Evolutionary conservation across 83 land plant genomes (phyloP), one percentile per base, ranked within the genome.

Genomic region (Picea mariana): DNA sequence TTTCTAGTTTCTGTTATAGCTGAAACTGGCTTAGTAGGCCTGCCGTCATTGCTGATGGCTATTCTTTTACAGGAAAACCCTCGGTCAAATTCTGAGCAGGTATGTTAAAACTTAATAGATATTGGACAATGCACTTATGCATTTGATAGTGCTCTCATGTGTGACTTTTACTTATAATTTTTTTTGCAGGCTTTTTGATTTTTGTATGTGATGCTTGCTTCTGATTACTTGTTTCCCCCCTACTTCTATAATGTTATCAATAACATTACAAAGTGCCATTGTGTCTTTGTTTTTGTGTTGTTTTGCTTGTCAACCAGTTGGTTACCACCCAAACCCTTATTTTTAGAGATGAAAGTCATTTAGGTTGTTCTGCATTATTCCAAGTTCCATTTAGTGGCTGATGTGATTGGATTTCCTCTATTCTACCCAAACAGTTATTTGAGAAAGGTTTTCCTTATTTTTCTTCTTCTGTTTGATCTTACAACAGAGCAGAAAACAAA

Each of bases 1-100:
- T 90, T 90, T 85, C 87, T 97, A 49, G 84, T 92, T 52, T 87
- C 94, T 75, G 93, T 93, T 31, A 87, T 95, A 64, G 85, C 90
- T 63, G 99, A 97, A 75, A 97, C 95, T 69, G 94, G 97, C 47
- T 80, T 97, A 79, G 96, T 97, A 65, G 89, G 97, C 65, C 92
- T 97, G 81, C 95, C 91, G 66, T 97, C 99, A 21, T 69, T 97
- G 47, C 82, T 97, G 60, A 94, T 97, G 24, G 95, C 97, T 77
- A 95, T 95, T 42, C 85, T 97, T 47, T 84, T 97, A 67, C 99
- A 97, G 82, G 91, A 97, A 40, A 95, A 94, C 80, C 95, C 87
- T 72, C 90, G 89, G 81, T 68, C 85, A 27, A 90, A 95, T 63
- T 83, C 98, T 63, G 98, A 97, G 60, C 99, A 97, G 92, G 97